phyloP scores from a whole-genome alignment of 345 rosid species.

The Adansonia digitata region DNA sequence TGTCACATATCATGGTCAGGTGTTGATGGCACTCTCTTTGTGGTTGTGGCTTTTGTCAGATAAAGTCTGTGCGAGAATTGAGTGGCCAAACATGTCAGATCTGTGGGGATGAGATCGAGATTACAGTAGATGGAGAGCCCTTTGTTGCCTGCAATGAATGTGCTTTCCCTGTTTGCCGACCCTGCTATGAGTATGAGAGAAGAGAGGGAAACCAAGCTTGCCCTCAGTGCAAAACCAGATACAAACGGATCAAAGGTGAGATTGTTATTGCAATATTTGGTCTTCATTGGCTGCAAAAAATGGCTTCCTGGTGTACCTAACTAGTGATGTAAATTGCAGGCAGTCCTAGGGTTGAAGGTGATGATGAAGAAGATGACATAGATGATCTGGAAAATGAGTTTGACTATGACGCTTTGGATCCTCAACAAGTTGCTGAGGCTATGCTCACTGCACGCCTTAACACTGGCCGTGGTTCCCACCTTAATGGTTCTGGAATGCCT shows the following conservation, averaged over 20 bases:
- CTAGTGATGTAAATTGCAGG: conserved; percentile 40
- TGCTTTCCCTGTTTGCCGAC: conserved; percentile 93
- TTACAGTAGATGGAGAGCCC: conserved; percentile 61
- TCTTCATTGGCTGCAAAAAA: background rate
- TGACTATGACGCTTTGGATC: conserved; percentile 57
- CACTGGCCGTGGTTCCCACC: conserved; percentile 41
- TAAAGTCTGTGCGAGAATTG: conserved; percentile 77
- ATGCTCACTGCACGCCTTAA: conserved; percentile 50
- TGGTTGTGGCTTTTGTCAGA: conserved; percentile 37
- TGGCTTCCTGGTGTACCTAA: background rate
- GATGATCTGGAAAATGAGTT: conserved; percentile 95
- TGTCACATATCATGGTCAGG: background rate
- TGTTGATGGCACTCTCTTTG: conserved; percentile 14
- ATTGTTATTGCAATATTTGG: conserved; percentile 1
- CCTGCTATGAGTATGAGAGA: conserved; percentile 92
- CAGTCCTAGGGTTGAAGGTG: conserved; percentile 91
- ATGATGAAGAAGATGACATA: conserved; percentile 87
- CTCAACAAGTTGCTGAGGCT: conserved; percentile 57
- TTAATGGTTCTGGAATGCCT: conserved; percentile 33
- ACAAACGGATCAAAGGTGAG: conserved; percentile 80
- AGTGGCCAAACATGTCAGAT: conserved; percentile 89
- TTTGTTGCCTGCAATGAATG: conserved; percentile 98
- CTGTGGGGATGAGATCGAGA: conserved; percentile 82
- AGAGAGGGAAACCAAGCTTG: conserved; percentile 94
- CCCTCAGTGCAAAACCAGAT: conserved; percentile 94